A percentile compares a stretch with the other conserved stretches of the same genome.
Evolutionary conservation across 208 protist genomes (phyloP).

Genomic region (Acanthamoeba sp.): DNA sequence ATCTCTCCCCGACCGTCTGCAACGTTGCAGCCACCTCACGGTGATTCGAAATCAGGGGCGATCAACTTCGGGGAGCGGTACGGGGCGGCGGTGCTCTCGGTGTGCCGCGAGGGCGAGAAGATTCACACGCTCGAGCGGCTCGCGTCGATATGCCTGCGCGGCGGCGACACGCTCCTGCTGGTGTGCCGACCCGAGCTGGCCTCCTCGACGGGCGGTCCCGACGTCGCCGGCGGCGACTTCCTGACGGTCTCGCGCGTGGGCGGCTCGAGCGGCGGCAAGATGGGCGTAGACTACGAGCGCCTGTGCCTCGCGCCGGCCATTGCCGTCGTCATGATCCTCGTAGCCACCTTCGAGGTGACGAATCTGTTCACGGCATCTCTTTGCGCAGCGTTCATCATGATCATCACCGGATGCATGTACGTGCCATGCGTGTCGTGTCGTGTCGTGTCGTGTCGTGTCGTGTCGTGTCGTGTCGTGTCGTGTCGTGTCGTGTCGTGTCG

Average conservation of each 20-base stretch:
- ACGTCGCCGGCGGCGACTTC: neutral
- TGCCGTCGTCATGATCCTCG: conserved; percentile 6
- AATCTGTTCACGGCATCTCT: conserved; percentile 64
- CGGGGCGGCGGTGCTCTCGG: neutral
- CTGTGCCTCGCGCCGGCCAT: neutral
- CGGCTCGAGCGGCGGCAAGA: neutral
- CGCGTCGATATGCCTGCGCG: neutral
- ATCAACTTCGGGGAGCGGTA: neutral
- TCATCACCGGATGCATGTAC: conserved; percentile 61
- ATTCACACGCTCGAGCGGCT: neutral
- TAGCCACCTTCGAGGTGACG: conserved; percentile 22
- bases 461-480: neutral
- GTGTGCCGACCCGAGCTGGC: conserved; percentile 20
- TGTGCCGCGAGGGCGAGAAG: neutral
- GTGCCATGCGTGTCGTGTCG: neutral
- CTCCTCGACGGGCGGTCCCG: neutral
- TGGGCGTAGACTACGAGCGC: conserved; percentile 1
- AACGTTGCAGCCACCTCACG: too few relatives aligned
- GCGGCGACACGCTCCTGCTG: conserved; percentile 29
- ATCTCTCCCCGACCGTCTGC: too few relatives aligned
- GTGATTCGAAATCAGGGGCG: too few relatives aligned
- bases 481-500: neutral
- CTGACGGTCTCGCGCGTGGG: conserved; percentile 13
- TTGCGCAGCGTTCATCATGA: conserved; percentile 14
- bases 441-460: neutral